phyloP scores from a whole-genome alignment of 257 asterid species.

The Jaltomata sinuosa region DNA sequence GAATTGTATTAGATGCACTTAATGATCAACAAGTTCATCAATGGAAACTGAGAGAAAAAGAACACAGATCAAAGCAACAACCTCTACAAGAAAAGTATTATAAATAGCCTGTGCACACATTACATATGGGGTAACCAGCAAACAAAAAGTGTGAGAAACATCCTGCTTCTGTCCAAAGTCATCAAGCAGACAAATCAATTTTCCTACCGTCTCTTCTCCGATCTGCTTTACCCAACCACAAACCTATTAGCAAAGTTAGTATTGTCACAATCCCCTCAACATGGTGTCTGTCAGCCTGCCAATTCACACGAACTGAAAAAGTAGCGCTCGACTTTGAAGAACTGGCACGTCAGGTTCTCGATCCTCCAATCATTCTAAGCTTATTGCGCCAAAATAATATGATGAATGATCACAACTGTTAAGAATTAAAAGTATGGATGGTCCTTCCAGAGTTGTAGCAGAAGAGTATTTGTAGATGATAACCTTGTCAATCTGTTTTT shows the following conservation, averaged over 20 bases:
- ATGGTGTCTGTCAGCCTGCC: background rate
- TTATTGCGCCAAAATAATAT: background rate
- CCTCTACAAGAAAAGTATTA: background rate
- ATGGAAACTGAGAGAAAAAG: background rate
- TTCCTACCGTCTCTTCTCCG: background rate
- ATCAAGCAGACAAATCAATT: background rate
- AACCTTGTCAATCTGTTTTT: constrained; percentile 42
- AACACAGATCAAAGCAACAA: background rate
- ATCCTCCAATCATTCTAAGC: background rate
- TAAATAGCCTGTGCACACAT: background rate
- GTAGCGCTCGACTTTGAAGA: background rate
- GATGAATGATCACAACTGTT: background rate
- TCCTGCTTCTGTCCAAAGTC: background rate
- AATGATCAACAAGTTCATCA: background rate
- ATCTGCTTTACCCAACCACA: background rate
- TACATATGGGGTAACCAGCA: background rate
- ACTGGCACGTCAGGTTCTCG: background rate
- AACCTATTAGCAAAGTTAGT: background rate
- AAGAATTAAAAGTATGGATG: background rate
- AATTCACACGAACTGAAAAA: background rate
- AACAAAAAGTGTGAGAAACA: background rate
- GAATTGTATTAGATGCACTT: background rate
- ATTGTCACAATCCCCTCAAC: background rate
- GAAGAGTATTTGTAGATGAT: background rate
- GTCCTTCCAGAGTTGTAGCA: background rate